Evolutionary conservation across 208 protist genomes (phyloP).

Genomic region (Crithidia expoeki): DNA sequence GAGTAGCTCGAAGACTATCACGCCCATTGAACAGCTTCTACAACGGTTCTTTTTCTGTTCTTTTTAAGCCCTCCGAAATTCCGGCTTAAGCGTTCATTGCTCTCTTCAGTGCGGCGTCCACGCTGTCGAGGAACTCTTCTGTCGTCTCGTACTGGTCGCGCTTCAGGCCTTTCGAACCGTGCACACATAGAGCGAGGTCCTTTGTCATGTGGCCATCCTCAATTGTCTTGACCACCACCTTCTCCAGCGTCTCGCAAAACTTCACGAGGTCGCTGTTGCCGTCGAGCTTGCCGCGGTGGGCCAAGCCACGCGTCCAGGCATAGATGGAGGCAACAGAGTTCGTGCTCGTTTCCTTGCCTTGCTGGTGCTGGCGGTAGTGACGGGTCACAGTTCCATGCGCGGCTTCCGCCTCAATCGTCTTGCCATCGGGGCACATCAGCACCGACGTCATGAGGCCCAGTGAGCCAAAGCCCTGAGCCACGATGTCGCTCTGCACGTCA

Average conservation of each 20-base stretch:
- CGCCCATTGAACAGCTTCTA: background rate
- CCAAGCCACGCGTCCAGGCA: conserved; percentile 96
- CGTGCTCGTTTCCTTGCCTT: conserved; percentile 96
- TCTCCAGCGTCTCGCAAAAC: conserved; percentile 91
- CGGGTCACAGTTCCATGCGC: conserved; percentile 98
- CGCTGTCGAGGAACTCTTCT: conserved; percentile 87
- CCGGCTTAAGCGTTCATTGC: conserved; percentile 29
- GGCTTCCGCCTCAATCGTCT: conserved; percentile 97
- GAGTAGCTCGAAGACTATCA: background rate
- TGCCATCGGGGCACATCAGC: conserved; percentile 96
- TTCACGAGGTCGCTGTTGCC: conserved; percentile 89
- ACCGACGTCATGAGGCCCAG: conserved; percentile 98
- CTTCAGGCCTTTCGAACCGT: conserved; percentile 80
- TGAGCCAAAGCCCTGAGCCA: conserved; percentile 97
- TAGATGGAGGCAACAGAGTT: conserved; percentile 99
- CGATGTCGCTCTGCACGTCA: conserved; percentile 98
- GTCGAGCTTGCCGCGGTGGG: conserved; percentile 96
- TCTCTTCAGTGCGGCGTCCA: conserved; percentile 67
- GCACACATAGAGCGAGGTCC: conserved; percentile 96
- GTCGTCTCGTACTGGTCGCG: conserved; percentile 90
- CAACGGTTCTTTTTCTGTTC: conserved; percentile 22
- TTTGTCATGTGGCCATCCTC: conserved; percentile 98
- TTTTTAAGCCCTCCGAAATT: background rate
- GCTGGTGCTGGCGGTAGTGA: conserved; percentile 97
- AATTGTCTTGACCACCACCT: conserved; percentile 91